Evolutionary conservation across 345 rosid species (phyloP), one percentile per base, ranked within the genome.

Genomic region (Reutealis trisperma): DNA sequence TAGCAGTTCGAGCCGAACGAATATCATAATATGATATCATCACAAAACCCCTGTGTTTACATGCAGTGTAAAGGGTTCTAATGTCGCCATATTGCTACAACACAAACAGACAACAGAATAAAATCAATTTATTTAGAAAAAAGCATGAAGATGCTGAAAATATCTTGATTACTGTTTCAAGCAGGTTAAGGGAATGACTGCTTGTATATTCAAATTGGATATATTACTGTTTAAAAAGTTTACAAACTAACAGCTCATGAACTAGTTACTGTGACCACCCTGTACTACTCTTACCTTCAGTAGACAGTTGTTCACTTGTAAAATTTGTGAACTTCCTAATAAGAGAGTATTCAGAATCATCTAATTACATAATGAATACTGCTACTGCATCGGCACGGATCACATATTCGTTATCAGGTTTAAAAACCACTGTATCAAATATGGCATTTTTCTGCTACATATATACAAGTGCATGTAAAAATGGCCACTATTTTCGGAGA

Each of bases 1-100:
- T 89, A 67, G 94, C 97, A 73, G 87, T 88, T 85, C 92, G 87
- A 34, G 97, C 93, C 78, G 89, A 82, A 76, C 97, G 97, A 19
- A 92, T 92, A 82, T 92, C 97, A 78, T 89, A 89, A 73, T 90
- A 92, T 11, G 94, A 92, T 67, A 92, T 88, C 94, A 92, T 92
- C 81, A 92, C 97, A 66, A 92, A 92, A 27, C 97, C 94, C 74
- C 97, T 73, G 45, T 90, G 94, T 81, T 90, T 92, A 81, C 97
- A 92, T 21, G 94, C 90, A 47, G 94, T 92, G 83, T 92, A 90
- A 27, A 92, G 77, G 72, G 94, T 84, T 82, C 97, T 82, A 66
- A 92, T 92, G 73, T 92, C 89, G 27, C 97, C 94, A 80, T 76
- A 89, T 84, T 89, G 90, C 97, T 92, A 82, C 85, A 76, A 72